phyloP scores from a whole-genome alignment of 345 rosid genomes.

The Populus tremula region DNA sequence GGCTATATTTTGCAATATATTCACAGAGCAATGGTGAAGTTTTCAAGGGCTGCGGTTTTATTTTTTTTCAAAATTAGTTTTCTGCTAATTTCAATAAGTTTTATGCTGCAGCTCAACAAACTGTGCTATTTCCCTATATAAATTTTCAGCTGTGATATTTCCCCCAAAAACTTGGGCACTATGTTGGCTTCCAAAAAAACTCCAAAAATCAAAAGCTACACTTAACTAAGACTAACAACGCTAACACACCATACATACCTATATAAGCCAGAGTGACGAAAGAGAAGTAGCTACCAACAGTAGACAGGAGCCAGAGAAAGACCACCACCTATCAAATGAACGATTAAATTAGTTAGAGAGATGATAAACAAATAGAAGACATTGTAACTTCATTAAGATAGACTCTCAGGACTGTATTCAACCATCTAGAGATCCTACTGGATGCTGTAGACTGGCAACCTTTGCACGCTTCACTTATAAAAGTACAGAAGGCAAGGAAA shows the following conservation, averaged over 20 bases:
- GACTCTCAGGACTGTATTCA: background rate
- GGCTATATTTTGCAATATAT: no score
- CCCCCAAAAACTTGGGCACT: no score
- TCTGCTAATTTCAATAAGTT: no score
- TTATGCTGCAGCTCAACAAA: no score
- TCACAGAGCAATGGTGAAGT: no score
- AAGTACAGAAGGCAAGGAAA: background rate
- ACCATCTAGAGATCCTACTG: background rate
- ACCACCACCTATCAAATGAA: conserved; percentile 63
- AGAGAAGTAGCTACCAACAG: conserved; percentile 73
- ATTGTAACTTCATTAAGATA: background rate
- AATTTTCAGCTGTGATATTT: no score
- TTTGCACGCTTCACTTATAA: background rate
- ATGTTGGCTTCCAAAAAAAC: no score
- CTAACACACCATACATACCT: conserved; percentile 43
- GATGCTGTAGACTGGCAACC: no score
- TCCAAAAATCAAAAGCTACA: background rate
- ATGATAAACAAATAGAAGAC: background rate
- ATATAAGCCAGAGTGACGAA: conserved; percentile 83
- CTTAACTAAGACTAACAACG: background rate
- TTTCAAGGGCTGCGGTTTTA: no score
- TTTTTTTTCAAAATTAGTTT: no score
- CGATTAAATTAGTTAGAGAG: background rate
- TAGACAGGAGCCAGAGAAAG: conserved; percentile 85
- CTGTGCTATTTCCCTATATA: no score